Percentiles rank a stretch among this genome's conserved stretches.
Conservation (phyloP, 2,329 filamentous ascomycete species). For the Berkeleyomyces rouxiae region DNA sequence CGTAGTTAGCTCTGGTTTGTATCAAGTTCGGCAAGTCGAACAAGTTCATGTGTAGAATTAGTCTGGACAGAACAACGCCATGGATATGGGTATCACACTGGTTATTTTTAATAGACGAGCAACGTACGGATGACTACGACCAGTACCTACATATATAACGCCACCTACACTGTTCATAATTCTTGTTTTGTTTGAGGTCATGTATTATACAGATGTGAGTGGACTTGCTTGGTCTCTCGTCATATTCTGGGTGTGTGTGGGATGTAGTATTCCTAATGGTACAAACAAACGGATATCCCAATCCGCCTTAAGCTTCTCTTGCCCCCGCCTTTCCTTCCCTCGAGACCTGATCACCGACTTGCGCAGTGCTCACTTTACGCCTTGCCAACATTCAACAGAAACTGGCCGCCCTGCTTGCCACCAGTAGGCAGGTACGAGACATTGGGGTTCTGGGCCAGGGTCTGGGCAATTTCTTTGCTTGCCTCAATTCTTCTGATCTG, state of each 20-base stretch:
- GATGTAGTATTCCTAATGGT: conserved; percentile 8
- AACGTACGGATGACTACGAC: no score
- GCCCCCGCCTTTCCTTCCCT: neutral
- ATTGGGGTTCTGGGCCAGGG: conserved; percentile 78
- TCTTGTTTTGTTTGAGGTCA: neutral
- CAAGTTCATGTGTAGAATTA: neutral
- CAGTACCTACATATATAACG: neutral
- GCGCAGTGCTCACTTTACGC: conserved; percentile 18
- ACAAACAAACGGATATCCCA: conserved; percentile 9
- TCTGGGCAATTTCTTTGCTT: conserved; percentile 85
- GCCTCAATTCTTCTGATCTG: conserved; percentile 97
- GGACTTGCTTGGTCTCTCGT: conserved; percentile 10
- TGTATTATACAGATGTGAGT: conserved; percentile 14
- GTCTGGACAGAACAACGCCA: neutral
- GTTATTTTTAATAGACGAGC: no score
- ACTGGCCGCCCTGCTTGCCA: conserved; percentile 46
- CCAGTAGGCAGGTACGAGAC: conserved; percentile 76
- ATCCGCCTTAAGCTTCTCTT: neutral
- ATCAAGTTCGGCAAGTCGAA: no score
- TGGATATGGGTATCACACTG: neutral
- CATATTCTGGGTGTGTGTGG: conserved; percentile 11
- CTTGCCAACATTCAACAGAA: conserved; percentile 36
- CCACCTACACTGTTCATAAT: neutral
- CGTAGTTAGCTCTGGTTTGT: neutral
- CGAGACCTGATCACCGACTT: conserved; percentile 19